These are phyloP conservation scores for Aspergillus coremiiformis DNA, from an alignment of 495 filamentous ascomycete species.

Conservation along the genomic window DNA sequence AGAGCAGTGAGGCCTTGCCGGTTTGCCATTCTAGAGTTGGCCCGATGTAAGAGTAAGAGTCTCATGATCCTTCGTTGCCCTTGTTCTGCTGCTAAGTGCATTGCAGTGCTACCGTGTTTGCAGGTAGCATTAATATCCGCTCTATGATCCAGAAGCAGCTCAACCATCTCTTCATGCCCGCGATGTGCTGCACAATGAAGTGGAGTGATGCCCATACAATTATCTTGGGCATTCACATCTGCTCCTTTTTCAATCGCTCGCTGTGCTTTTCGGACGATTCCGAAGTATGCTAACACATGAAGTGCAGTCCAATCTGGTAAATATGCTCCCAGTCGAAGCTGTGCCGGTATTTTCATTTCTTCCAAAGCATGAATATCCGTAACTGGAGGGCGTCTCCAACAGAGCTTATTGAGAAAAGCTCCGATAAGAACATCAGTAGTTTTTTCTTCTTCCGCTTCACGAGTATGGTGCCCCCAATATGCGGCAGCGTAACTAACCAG, in stretches of 20 bases:
- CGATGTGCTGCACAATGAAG: conserved; percentile 32
- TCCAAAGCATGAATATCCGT: conserved; percentile 4
- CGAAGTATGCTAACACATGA: conserved; percentile 26
- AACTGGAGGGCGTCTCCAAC: conserved; percentile 26
- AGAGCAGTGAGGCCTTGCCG: conserved; percentile 16
- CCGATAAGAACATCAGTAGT: conserved; percentile 26
- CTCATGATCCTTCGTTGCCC: conserved; percentile 28
- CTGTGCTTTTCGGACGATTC: conserved; percentile 17
- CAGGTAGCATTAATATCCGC: conserved; percentile 20
- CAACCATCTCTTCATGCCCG: conserved; percentile 35
- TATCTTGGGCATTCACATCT: conserved; percentile 19
- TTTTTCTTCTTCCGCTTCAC: conserved; percentile 24
- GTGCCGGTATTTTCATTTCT: conserved; percentile 10
- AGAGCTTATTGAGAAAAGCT: conserved; percentile 32
- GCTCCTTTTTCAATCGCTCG: conserved; percentile 27
- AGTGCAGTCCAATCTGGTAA: conserved; percentile 23
- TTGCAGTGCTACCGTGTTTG: conserved; percentile 20
- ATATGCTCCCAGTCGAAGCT: conserved; percentile 25
- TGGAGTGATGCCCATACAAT: conserved; percentile 16
- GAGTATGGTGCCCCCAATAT: conserved; percentile 29
- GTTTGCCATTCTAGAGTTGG: conserved; percentile 16
- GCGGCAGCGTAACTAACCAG: conserved; percentile 24
- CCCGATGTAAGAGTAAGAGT: conserved; percentile 10
- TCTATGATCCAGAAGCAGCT: conserved; percentile 25
- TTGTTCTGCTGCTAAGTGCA: conserved; percentile 23